Evolutionary conservation across 441 rosid genomes (phyloP).

Genomic region (Omphalea diandra): DNA sequence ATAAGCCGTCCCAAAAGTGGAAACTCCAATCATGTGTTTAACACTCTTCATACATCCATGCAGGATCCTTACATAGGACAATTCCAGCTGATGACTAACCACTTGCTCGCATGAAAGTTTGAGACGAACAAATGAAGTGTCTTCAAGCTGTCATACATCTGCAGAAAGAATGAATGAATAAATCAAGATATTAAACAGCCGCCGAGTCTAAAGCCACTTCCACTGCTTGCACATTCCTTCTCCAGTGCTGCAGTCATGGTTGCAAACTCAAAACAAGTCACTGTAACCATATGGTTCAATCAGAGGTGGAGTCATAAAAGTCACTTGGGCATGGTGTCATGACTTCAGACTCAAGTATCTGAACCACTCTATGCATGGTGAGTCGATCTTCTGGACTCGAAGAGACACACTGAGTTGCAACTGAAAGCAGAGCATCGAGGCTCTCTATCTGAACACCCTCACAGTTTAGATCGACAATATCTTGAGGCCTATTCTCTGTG

Average conservation of each 20-base stretch:
- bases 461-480: conserved; percentile 74
- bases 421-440: conserved; percentile 82
- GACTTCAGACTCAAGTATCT: conserved; percentile 88
- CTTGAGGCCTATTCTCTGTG: conserved; percentile 63
- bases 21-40: conserved; percentile 15
- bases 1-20: conserved; percentile 26
- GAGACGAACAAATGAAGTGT: conserved; percentile 16
- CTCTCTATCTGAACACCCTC: conserved; percentile 80
- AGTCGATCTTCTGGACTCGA: conserved; percentile 89
- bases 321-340: conserved; percentile 99
- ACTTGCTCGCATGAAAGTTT: conserved; percentile 9
- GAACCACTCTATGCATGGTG: conserved; percentile 96
- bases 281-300: conserved; percentile 28
- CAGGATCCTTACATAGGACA: conserved; percentile 7
- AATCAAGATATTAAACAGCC: conserved; percentile 29
- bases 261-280: conserved; percentile 20
- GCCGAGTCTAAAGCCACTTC: conserved; percentile 31
- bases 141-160: conserved; percentile 24
- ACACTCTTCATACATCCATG: conserved; percentile 21
- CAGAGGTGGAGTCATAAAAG: conserved; percentile 82
- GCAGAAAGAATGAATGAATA: conserved; percentile 49
- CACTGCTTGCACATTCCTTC: conserved; percentile 21
- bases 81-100: conserved; percentile 13
- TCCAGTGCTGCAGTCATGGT: conserved; percentile 15
- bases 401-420: conserved; percentile 85